phyloP scores from a whole-genome alignment of 257 asterid species.

The Plantago major region DNA sequence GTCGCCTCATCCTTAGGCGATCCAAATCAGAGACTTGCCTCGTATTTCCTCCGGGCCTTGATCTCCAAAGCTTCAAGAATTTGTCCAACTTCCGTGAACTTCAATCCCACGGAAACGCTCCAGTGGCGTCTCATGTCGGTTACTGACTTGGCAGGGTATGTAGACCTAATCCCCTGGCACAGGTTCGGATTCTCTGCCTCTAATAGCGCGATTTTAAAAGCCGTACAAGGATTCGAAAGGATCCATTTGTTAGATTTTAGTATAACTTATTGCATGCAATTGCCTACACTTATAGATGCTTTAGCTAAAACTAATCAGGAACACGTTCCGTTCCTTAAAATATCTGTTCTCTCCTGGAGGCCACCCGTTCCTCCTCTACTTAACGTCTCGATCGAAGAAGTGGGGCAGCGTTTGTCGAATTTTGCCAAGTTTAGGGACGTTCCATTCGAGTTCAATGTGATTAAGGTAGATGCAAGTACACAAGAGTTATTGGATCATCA shows the following conservation, averaged over 20 bases:
- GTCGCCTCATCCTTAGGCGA: constrained; percentile 72
- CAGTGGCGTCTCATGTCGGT: constrained; percentile 49
- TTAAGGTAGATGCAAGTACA: constrained; percentile 21
- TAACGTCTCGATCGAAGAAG: constrained; percentile 46
- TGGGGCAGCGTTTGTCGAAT: constrained; percentile 51
- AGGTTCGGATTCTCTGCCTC: constrained; percentile 74
- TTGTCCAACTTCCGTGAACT: constrained; percentile 40
- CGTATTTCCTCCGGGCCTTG: constrained; percentile 58
- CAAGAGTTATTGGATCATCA: constrained; percentile 9
- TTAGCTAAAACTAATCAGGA: constrained; percentile 34
- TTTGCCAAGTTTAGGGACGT: constrained; percentile 60
- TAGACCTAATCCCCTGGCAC: constrained; percentile 78
- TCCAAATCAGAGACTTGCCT: constrained; percentile 69
- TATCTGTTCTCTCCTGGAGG: constrained; percentile 54
- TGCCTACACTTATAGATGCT: constrained; percentile 72
- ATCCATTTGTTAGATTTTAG: constrained; percentile 68
- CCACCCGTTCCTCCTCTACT: constrained; percentile 59
- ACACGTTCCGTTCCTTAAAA: constrained; percentile 42
- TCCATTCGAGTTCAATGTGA: constrained; percentile 56
- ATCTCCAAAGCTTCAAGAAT: constrained; percentile 56
- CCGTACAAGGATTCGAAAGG: constrained; percentile 32
- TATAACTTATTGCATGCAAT: constrained; percentile 78
- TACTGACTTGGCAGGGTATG: constrained; percentile 74
- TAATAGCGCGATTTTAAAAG: constrained; percentile 47
- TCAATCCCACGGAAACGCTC: constrained; percentile 3